Percentiles rank a stretch among this genome's conserved stretches.
phyloP scores from a whole-genome alignment of 345 rosid genomes.

The Dipteronia sinensis region DNA sequence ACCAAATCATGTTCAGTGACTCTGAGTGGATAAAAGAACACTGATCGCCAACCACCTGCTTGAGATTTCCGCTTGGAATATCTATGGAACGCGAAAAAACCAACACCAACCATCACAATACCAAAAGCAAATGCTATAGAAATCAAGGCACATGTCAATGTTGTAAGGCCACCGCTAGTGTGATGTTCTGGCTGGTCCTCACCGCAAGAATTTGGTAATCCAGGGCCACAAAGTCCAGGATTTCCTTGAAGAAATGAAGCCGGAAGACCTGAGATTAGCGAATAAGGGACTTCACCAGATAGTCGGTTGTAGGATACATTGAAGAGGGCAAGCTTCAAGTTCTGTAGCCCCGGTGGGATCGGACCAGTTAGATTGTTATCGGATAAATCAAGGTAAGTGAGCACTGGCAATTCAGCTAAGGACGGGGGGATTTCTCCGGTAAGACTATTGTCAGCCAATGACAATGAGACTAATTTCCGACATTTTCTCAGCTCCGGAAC shows the following conservation, averaged over 20 bases:
- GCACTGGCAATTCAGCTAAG: slow-evolving; percentile 73
- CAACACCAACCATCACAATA: slow-evolving; percentile 51
- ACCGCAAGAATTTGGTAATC: slow-evolving; percentile 65
- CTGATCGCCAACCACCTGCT: slow-evolving; percentile 62
- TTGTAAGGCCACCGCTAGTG: slow-evolving; percentile 37
- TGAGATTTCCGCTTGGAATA: slow-evolving; percentile 56
- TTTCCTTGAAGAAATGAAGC: slow-evolving; percentile 93
- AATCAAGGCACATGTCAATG: slow-evolving; percentile 56
- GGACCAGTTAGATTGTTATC: slow-evolving; percentile 78
- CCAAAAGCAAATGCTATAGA: slow-evolving; percentile 65
- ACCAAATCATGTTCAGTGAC: slow-evolving; percentile 72
- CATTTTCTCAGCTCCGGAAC: slow-evolving; percentile 83
- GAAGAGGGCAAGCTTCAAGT: slow-evolving; percentile 89
- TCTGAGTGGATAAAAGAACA: slow-evolving; percentile 81
- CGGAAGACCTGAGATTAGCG: slow-evolving; percentile 83
- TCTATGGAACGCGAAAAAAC: slow-evolving; percentile 50
- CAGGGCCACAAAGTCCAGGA: slow-evolving; percentile 80
- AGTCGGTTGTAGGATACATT: slow-evolving; percentile 79
- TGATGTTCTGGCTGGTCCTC: slow-evolving; percentile 43
- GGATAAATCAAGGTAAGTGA: slow-evolving; percentile 92
- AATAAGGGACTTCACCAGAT: slow-evolving; percentile 70
- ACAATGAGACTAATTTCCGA: slow-evolving; percentile 82
- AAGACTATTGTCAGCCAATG: slow-evolving; percentile 71
- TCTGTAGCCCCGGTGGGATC: slow-evolving; percentile 73
- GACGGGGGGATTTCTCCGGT: slow-evolving; percentile 68